phyloP scores from a whole-genome alignment of 306 rosid genomes.

The Vigna nakashimae region DNA sequence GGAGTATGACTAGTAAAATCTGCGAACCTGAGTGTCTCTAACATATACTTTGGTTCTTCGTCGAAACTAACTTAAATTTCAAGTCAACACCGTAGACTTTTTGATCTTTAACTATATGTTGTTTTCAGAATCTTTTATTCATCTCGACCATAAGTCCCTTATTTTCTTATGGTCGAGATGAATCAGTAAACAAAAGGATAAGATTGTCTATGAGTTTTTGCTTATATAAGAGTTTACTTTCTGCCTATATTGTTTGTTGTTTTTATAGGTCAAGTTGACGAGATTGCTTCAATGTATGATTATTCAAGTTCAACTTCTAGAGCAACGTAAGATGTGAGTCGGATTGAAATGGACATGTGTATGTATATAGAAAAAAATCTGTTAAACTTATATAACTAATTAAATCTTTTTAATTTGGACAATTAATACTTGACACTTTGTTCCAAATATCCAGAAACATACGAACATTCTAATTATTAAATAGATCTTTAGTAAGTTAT shows the following conservation, averaged over 20 bases:
- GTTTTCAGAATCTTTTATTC: too few relatives aligned
- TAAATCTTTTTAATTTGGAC: too few relatives aligned
- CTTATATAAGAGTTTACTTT: neutral
- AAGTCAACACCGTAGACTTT: neutral
- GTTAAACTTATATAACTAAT: too few relatives aligned
- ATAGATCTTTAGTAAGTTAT: too few relatives aligned
- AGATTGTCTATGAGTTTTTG: neutral
- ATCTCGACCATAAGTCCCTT: too few relatives aligned
- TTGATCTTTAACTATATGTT: too few relatives aligned
- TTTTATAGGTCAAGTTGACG: neutral
- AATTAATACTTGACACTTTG: neutral
- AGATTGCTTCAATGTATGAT: too few relatives aligned
- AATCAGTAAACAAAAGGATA: neutral
- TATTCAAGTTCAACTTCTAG: too few relatives aligned
- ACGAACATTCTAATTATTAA: too few relatives aligned
- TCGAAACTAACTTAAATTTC: neutral
- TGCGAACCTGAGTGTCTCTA: neutral
- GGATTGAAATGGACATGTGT: too few relatives aligned
- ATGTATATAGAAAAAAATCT: too few relatives aligned
- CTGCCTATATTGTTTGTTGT: too few relatives aligned
- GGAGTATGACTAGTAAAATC: neutral
- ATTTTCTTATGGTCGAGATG: neutral
- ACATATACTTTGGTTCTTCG: neutral
- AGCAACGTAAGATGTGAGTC: neutral
- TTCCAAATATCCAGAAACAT: neutral